A percentile compares a stretch with the other conserved stretches of the same genome.
Evolutionary conservation across 2,329 filamentous ascomycete genomes (phyloP).

Genomic region (Colletotrichum trifolii): DNA sequence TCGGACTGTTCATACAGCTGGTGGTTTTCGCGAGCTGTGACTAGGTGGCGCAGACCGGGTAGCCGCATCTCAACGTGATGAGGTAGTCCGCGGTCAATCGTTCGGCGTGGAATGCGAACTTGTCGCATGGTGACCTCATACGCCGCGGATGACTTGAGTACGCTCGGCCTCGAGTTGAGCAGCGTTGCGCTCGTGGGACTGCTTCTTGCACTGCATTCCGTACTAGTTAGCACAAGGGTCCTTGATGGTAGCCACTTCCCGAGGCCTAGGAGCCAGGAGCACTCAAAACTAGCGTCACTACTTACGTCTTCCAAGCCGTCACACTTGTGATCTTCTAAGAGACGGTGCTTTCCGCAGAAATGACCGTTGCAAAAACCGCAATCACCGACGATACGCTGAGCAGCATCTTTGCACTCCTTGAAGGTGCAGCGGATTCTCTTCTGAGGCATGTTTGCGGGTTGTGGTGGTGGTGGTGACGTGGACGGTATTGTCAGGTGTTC

Average conservation of each 20-base stretch:
- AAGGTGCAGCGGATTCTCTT: conserved; percentile 88
- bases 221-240: conserved; percentile 48
- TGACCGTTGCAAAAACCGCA: conserved; percentile 95
- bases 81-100: neutral
- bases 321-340: conserved; percentile 95
- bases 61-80: conserved; percentile 15
- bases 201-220: conserved; percentile 83
- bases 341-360: conserved; percentile 93
- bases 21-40: neutral
- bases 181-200: conserved; percentile 93
- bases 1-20: neutral
- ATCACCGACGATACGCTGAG: conserved; percentile 94
- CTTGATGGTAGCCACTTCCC: conserved; percentile 48
- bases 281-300: conserved; percentile 43
- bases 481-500: neutral
- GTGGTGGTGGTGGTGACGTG: conserved; percentile 10
- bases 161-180: conserved; percentile 92
- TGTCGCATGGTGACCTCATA: conserved; percentile 61
- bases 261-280: conserved; percentile 54
- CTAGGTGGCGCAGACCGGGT: neutral
- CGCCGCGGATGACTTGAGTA: conserved; percentile 92
- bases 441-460: conserved; percentile 65
- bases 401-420: conserved; percentile 87
- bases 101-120: conserved; percentile 8
- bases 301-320: conserved; percentile 87